Evolutionary conservation across 331 rosid species (phyloP).

Genomic region (Spiraea crenata): DNA sequence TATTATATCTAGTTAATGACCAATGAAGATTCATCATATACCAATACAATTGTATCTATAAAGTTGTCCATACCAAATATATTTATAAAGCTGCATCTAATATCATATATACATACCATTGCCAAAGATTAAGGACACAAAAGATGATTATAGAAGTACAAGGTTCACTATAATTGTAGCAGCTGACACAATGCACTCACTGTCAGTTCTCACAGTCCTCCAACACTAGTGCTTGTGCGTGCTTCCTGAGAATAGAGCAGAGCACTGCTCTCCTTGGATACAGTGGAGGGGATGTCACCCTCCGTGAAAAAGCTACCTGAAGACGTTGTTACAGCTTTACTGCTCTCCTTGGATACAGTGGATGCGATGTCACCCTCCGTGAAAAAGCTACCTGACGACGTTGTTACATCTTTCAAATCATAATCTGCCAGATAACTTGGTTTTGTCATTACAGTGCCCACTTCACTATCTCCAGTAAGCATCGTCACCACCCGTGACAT

Average conservation of each 20-base stretch:
- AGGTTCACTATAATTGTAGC: not conserved
- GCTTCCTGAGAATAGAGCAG: not conserved
- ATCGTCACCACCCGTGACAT: slow-evolving; percentile 36
- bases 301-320: slow-evolving; percentile 15
- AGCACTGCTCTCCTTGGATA: not conserved
- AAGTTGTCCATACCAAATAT: not conserved
- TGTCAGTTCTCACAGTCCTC: slow-evolving; percentile 24
- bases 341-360: not conserved
- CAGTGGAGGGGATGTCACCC: not conserved
- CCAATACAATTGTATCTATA: too few relatives aligned
- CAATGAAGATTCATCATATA: too few relatives aligned
- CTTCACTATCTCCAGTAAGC: slow-evolving; percentile 28
- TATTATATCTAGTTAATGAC: too few relatives aligned
- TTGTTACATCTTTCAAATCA: slow-evolving; percentile 22
- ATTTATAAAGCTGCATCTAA: not conserved
- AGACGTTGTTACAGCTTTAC: slow-evolving; percentile 9
- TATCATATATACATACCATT: not conserved
- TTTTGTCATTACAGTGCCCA: slow-evolving; percentile 15
- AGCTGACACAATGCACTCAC: too few relatives aligned
- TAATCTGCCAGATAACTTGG: slow-evolving; percentile 35
- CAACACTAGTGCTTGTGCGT: too few relatives aligned
- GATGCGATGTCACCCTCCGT: slow-evolving; percentile 3
- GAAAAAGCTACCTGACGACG: slow-evolving; percentile 13
- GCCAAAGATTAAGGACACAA: not conserved
- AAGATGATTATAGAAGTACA: not conserved